Conservation (phyloP, 306 rosid species). For the Quercus mongolica region DNA sequence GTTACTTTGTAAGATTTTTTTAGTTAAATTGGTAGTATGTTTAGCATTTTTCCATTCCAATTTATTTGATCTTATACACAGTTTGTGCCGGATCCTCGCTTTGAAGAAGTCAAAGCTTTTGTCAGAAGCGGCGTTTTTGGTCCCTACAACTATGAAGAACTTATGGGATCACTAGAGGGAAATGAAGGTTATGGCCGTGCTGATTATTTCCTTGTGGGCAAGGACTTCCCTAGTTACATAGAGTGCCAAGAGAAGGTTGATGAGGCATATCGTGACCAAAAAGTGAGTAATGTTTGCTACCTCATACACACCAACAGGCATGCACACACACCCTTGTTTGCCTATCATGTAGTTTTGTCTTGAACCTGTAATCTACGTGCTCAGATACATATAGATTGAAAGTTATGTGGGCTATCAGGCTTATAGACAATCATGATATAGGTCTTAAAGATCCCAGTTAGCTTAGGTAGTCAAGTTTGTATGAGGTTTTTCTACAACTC, state of each 20-base stretch:
- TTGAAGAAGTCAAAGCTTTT: constrained; percentile 83
- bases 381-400: too few species aligned
- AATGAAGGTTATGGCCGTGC: constrained; percentile 91
- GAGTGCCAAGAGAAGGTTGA: constrained; percentile 94
- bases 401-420: too few species aligned
- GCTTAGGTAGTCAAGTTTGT: too few species aligned
- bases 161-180: constrained; percentile 89
- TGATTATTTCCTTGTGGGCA: constrained; percentile 96
- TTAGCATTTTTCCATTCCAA: too few species aligned
- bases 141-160: constrained; percentile 59
- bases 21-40: too few species aligned
- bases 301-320: background rate
- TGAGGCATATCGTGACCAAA: constrained; percentile 77
- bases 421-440: too few species aligned
- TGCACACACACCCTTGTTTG: background rate
- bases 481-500: too few species aligned
- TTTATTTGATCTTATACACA: constrained; percentile 33
- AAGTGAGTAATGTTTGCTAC: constrained; percentile 40
- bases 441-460: too few species aligned
- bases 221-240: constrained; percentile 95
- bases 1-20: background rate
- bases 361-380: too few species aligned
- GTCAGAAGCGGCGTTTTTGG: constrained; percentile 88
- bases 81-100: constrained; percentile 87
- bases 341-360: background rate